Evolutionary conservation across 352 stramenopile genomes (phyloP).

Genomic region (Globisporangium middletonii): DNA sequence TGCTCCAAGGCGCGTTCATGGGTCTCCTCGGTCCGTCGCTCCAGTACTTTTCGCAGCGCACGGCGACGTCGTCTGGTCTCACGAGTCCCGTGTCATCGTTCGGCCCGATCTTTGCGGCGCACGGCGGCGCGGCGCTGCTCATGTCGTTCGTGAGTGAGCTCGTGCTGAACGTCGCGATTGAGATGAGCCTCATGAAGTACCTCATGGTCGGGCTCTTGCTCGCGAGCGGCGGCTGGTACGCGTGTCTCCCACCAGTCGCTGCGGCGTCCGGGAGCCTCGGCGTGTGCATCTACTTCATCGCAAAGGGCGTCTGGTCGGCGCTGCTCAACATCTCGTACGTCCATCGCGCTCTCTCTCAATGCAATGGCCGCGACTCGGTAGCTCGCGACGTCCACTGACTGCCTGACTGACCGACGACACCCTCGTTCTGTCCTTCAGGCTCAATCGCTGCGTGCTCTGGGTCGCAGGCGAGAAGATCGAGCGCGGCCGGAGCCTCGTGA

Average conservation of each 20-base stretch:
- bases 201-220: slow-evolving; percentile 52
- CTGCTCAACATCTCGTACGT: slow-evolving; percentile 75
- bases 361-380: too few species aligned
- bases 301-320: slow-evolving; percentile 66
- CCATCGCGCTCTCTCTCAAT: too few species aligned
- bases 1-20: slow-evolving; percentile 62
- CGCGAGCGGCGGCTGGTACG: slow-evolving; percentile 60
- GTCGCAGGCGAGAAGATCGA: slow-evolving; percentile 63
- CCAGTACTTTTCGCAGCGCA: slow-evolving; percentile 60
- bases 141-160: slow-evolving; percentile 81
- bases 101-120: slow-evolving; percentile 65
- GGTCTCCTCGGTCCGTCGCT: slow-evolving; percentile 55
- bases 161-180: slow-evolving; percentile 55
- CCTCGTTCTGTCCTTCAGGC: slow-evolving; percentile 13
- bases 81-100: slow-evolving; percentile 56
- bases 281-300: slow-evolving; percentile 66
- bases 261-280: slow-evolving; percentile 54
- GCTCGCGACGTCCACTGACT: too few species aligned
- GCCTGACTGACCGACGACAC: not conserved
- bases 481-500: slow-evolving; percentile 62
- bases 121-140: slow-evolving; percentile 60
- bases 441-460: slow-evolving; percentile 69
- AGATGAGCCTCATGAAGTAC: slow-evolving; percentile 71
- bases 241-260: slow-evolving; percentile 51
- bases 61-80: slow-evolving; percentile 26